These are phyloP conservation scores for Boletus sp. DNA, from an alignment of 768 basidiomycete species.

Conservation along the genomic window DNA sequence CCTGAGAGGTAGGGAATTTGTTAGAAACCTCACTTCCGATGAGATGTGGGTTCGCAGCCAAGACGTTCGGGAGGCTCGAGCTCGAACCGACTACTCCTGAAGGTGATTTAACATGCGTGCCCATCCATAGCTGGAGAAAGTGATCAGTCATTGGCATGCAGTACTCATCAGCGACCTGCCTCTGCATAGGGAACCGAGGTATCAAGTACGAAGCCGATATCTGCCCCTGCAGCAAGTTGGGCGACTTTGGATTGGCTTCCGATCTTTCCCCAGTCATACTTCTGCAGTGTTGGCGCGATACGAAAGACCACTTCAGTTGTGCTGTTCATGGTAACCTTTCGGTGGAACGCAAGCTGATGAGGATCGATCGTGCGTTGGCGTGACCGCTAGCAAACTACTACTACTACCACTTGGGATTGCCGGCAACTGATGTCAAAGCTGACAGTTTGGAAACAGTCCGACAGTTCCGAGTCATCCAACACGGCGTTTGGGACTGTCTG, in stretches of 20 bases:
- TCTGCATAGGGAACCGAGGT: conserved; percentile 85
- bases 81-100: conserved; percentile 50
- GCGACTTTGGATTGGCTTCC: conserved; percentile 85
- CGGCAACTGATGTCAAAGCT: neutral
- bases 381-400: neutral
- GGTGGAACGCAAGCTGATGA: neutral
- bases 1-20: conserved; percentile 51
- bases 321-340: conserved; percentile 22
- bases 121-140: conserved; percentile 88
- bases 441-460: no score
- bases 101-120: conserved; percentile 82
- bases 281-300: conserved; percentile 78
- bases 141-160: conserved; percentile 1
- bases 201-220: conserved; percentile 63
- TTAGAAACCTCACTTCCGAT: conserved; percentile 58
- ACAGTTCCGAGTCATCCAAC: neutral
- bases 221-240: conserved; percentile 64
- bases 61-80: conserved; percentile 51
- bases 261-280: conserved; percentile 93
- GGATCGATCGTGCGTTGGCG: neutral
- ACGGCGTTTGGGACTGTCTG: neutral
- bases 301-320: conserved; percentile 57
- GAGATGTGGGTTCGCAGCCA: conserved; percentile 63
- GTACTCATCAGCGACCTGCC: conserved; percentile 45
- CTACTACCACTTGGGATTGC: neutral